Conservation (phyloP, 345 rosid species). For the Durio zibethinus region DNA sequence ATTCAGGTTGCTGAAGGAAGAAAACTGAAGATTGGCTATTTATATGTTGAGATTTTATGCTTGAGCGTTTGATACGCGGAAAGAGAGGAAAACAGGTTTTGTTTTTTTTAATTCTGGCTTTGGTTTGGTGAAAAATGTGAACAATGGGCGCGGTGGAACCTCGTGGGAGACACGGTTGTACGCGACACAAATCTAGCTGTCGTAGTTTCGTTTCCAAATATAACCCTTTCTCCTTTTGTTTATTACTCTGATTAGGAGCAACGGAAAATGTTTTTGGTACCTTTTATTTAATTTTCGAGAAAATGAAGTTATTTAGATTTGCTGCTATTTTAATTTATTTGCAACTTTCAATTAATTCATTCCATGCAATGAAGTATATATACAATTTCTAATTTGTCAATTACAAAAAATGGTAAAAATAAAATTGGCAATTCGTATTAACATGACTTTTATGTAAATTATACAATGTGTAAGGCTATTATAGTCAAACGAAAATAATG, state of each 20-base stretch:
- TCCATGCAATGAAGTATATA: too few species aligned
- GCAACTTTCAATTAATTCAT: too few species aligned
- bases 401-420: not conserved
- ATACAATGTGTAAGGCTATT: not conserved
- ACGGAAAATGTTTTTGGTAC: not conserved
- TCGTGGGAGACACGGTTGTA: constrained; percentile 22
- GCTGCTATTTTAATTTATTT: too few species aligned
- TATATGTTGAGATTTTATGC: not conserved
- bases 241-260: not conserved
- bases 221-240: constrained; percentile 9
- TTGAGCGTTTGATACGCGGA: not conserved
- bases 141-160: constrained; percentile 15
- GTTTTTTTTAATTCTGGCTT: not conserved
- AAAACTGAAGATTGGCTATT: not conserved
- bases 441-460: too few species aligned
- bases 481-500: not conserved
- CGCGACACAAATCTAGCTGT: constrained; percentile 23
- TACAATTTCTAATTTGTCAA: too few species aligned
- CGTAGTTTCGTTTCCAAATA: not conserved
- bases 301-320: too few species aligned
- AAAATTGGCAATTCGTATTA: not conserved
- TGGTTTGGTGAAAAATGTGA: constrained; percentile 6
- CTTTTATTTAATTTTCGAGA: not conserved
- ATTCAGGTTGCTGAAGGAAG: not conserved
- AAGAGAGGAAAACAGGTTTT: not conserved